A percentile compares a stretch with the other conserved stretches of the same genome.
Evolutionary conservation across 2,329 filamentous ascomycete species (phyloP).

Genomic region (Aspergillus niger): DNA sequence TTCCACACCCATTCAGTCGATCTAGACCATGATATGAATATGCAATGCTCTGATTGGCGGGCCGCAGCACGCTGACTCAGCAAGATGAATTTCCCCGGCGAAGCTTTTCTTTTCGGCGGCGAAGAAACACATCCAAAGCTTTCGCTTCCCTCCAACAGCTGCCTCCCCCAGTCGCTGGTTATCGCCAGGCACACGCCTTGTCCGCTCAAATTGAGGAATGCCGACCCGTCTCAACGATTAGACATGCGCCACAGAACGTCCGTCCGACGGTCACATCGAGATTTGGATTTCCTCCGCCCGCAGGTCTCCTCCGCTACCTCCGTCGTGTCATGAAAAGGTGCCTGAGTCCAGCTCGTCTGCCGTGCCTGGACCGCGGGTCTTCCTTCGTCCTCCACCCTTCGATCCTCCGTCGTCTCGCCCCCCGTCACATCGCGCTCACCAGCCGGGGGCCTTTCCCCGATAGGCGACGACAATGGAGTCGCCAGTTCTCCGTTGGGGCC

Average conservation of each 20-base stretch:
- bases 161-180: background rate
- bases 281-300: slow-evolving; percentile 31
- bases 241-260: slow-evolving; percentile 32
- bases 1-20: no score
- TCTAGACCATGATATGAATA: slow-evolving; percentile 2
- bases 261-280: slow-evolving; percentile 27
- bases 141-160: slow-evolving; percentile 3
- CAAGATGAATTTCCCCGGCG: background rate
- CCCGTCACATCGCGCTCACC: slow-evolving; percentile 11
- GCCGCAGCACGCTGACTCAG: background rate
- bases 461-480: slow-evolving; percentile 26
- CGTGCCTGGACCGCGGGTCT: slow-evolving; percentile 35
- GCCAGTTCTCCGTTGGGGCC: slow-evolving; percentile 20
- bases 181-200: background rate
- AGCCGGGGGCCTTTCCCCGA: slow-evolving; percentile 12
- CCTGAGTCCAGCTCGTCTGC: slow-evolving; percentile 39
- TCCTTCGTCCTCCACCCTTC: slow-evolving; percentile 17
- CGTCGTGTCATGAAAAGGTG: slow-evolving; percentile 48
- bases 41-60: background rate
- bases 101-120: slow-evolving; percentile 3
- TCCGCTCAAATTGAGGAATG: slow-evolving; percentile 13
- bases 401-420: slow-evolving; percentile 7
- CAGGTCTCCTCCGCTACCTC: slow-evolving; percentile 28
- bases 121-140: background rate
- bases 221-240: slow-evolving; percentile 22